Percentiles rank a stretch among this genome's conserved stretches.
Conservation (phyloP, 2,329 filamentous ascomycete species). For the Orbilia oligospora region DNA sequence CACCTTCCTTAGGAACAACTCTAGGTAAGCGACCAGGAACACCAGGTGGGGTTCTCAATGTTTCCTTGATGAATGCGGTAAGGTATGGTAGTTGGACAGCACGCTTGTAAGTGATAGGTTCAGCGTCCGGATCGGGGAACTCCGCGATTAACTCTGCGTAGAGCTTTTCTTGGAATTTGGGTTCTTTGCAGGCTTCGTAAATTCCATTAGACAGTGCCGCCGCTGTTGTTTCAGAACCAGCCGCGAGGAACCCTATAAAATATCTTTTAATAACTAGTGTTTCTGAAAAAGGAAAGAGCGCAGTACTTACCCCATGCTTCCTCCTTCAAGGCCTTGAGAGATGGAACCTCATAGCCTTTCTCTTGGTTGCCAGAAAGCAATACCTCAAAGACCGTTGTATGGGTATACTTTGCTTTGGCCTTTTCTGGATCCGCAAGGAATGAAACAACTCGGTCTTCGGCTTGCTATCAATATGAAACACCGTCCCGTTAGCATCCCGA, state of each 20-base stretch:
- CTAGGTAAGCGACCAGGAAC: constrained; percentile 65
- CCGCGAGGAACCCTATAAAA: constrained; percentile 69
- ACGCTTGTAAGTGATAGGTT: constrained; percentile 65
- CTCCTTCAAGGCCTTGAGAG: constrained; percentile 61
- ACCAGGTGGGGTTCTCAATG: constrained; percentile 66
- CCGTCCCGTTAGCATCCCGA: constrained; percentile 2
- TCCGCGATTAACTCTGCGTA: constrained; percentile 66
- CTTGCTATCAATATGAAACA: constrained; percentile 38
- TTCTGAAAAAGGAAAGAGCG: constrained; percentile 60
- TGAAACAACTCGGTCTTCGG: constrained; percentile 34
- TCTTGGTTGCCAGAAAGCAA: constrained; percentile 64
- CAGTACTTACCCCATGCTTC: constrained; percentile 60
- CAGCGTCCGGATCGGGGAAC: constrained; percentile 66
- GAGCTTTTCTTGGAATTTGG: constrained; percentile 65
- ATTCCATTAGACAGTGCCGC: constrained; percentile 68
- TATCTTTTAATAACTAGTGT: constrained; percentile 62
- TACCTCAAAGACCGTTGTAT: constrained; percentile 66
- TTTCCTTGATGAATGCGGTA: constrained; percentile 68
- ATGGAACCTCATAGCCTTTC: constrained; percentile 57
- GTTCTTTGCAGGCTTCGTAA: constrained; percentile 67
- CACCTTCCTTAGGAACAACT: constrained; percentile 64
- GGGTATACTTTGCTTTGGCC: constrained; percentile 64
- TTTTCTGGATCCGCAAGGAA: constrained; percentile 61
- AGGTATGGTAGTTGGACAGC: constrained; percentile 67
- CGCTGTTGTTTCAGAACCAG: constrained; percentile 69